phyloP scores from a whole-genome alignment of 768 basidiomycete species.

The Lyophyllum shimeji region DNA sequence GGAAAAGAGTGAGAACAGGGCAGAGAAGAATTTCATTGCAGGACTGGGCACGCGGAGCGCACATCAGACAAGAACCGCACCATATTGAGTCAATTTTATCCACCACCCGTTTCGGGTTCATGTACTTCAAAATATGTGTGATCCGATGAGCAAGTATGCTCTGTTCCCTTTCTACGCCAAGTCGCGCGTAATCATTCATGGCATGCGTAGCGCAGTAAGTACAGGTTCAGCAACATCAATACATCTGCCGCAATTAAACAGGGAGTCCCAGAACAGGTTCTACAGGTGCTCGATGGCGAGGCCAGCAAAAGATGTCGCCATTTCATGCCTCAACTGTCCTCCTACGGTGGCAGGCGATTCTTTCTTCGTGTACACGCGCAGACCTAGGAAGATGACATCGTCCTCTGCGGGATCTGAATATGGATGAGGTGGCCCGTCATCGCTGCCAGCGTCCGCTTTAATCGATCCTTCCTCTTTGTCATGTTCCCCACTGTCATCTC shows the following conservation, averaged over 20 bases:
- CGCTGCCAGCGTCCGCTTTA: not conserved
- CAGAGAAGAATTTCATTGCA: not conserved
- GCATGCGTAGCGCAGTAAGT: too few relatives aligned
- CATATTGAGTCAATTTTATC: not conserved
- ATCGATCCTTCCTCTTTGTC: not conserved
- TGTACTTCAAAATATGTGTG: too few relatives aligned
- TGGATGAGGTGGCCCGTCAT: not conserved
- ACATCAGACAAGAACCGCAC: not conserved
- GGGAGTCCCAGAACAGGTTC: not conserved
- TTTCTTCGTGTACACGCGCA: constrained; percentile 40
- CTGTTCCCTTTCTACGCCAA: too few relatives aligned
- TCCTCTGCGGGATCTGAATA: constrained; percentile 8
- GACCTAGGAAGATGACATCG: constrained; percentile 29
- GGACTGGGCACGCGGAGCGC: not conserved
- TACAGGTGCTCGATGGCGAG: constrained; percentile 10
- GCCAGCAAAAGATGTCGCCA: constrained; percentile 14
- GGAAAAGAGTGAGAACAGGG: not conserved
- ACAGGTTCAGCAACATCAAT: too few relatives aligned
- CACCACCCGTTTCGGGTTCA: too few relatives aligned
- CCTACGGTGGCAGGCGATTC: constrained; percentile 24
- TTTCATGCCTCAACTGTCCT: constrained; percentile 32
- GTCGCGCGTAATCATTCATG: too few relatives aligned
- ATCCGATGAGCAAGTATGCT: not conserved
- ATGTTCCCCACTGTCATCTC: not conserved
- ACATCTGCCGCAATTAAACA: not conserved